Percentiles rank a stretch among this genome's conserved stretches.
phyloP scores from a whole-genome alignment of 2,329 filamentous ascomycete genomes.

The Cryphonectria carpinicola region DNA sequence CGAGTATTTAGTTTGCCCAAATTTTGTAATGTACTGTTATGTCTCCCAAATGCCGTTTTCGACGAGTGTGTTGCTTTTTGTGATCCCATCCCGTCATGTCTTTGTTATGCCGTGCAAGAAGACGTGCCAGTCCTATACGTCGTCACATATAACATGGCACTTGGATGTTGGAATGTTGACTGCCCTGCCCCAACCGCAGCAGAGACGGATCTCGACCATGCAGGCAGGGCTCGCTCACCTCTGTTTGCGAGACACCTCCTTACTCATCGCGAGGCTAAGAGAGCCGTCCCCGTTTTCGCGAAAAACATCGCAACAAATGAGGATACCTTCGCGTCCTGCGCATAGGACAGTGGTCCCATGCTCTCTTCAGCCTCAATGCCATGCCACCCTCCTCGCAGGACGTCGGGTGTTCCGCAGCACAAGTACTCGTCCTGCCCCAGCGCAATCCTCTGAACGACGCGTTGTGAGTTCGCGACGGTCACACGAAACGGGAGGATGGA shows the following conservation, averaged over 20 bases:
- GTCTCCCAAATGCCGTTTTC: neutral
- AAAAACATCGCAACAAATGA: neutral
- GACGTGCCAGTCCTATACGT: slow-evolving; percentile 5
- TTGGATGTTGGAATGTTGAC: neutral
- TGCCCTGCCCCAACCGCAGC: neutral
- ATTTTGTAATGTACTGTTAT: neutral
- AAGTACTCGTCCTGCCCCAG: slow-evolving; percentile 16
- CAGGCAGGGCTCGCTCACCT: neutral
- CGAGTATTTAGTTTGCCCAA: neutral
- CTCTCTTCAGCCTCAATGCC: slow-evolving; percentile 19
- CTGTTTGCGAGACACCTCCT: neutral
- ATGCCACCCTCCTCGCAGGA: slow-evolving; percentile 11
- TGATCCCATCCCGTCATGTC: neutral
- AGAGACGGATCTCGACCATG: neutral
- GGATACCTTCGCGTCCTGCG: neutral
- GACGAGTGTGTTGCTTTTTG: neutral
- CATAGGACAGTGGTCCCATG: slow-evolving; percentile 11
- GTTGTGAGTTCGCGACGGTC: neutral
- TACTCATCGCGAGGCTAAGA: neutral
- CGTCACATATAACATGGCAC: neutral
- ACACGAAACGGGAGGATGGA: neutral
- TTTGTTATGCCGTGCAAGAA: neutral
- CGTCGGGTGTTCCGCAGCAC: slow-evolving; percentile 22
- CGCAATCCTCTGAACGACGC: neutral
- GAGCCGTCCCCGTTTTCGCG: neutral